phyloP scores from a whole-genome alignment of 1,284 basidiomycete genomes.

The Fomitopsis palustris region DNA sequence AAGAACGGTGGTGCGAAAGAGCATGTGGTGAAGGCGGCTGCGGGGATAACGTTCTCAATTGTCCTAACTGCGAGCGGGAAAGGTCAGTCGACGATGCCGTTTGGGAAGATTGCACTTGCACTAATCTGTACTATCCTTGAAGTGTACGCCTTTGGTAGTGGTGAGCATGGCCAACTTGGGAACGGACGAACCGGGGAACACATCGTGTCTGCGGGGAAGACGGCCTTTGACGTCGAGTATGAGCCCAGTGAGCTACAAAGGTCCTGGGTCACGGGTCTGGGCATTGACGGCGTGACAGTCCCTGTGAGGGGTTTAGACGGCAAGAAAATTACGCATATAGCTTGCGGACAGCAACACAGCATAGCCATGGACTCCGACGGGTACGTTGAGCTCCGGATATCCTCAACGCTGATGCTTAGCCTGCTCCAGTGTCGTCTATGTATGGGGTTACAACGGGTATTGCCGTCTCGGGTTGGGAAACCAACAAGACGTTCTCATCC shows the following conservation, averaged over 20 bases:
- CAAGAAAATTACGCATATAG: constrained; percentile 76
- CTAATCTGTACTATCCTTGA: not conserved
- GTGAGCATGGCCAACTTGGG: constrained; percentile 91
- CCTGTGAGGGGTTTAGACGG: constrained; percentile 70
- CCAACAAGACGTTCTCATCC: constrained; percentile 77
- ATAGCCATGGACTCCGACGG: constrained; percentile 80
- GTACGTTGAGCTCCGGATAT: constrained; percentile 25
- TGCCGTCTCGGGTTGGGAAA: constrained; percentile 81
- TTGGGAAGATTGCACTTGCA: not conserved
- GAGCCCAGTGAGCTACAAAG: constrained; percentile 56
- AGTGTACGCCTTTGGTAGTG: constrained; percentile 89
- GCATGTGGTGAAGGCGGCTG: constrained; percentile 68
- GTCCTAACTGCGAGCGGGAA: constrained; percentile 79
- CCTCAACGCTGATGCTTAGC: constrained; percentile 2
- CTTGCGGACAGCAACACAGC: constrained; percentile 85
- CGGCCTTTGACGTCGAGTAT: constrained; percentile 76
- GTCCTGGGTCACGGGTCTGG: constrained; percentile 8
- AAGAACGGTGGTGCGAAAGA: constrained; percentile 54
- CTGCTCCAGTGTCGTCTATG: constrained; percentile 61
- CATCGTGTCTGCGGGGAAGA: constrained; percentile 80
- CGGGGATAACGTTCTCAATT: constrained; percentile 82
- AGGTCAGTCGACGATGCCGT: constrained; percentile 35
- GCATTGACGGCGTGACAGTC: constrained; percentile 36
- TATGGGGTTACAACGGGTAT: constrained; percentile 86
- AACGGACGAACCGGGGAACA: constrained; percentile 90